Conservation (phyloP, 768 basidiomycete genomes). For the Agaricus blazei region DNA sequence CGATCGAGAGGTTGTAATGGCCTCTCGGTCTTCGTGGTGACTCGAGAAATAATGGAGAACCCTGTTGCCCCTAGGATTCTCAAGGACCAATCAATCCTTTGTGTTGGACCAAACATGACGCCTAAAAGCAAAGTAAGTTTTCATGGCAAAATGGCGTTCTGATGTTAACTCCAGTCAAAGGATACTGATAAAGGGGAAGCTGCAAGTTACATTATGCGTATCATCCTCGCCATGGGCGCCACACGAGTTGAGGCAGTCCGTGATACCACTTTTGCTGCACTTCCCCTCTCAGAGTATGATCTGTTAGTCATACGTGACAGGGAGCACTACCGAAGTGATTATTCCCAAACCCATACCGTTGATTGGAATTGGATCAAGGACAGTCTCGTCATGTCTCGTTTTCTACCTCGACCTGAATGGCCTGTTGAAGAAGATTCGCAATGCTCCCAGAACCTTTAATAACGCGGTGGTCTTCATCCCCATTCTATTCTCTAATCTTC, state of each 20-base stretch:
- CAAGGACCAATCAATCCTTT: conserved; percentile 48
- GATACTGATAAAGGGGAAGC: conserved; percentile 30
- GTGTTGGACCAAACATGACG: conserved; percentile 49
- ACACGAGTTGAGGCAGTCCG: conserved; percentile 59
- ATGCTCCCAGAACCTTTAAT: conserved; percentile 10
- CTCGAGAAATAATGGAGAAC: conserved; percentile 64
- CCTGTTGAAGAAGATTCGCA: conserved; percentile 17
- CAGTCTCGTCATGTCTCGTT: conserved; percentile 60
- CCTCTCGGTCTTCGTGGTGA: conserved; percentile 89
- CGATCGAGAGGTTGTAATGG: conserved; percentile 91
- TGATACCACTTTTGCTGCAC: conserved; percentile 37
- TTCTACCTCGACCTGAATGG: conserved; percentile 32
- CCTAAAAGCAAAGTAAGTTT: conserved; percentile 34
- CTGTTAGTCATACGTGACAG: conserved; percentile 59
- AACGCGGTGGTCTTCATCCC: neutral
- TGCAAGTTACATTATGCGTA: conserved; percentile 49
- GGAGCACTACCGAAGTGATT: conserved; percentile 23
- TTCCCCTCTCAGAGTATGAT: conserved; percentile 38
- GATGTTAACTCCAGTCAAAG: neutral
- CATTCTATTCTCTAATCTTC: neutral
- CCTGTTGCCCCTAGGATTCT: conserved; percentile 55
- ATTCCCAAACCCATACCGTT: conserved; percentile 32
- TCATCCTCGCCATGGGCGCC: conserved; percentile 79
- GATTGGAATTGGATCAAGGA: conserved; percentile 74
- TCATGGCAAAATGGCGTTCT: neutral